Evolutionary conservation across 2,329 filamentous ascomycete genomes (phyloP).

Genomic region (Metarhizium album): DNA sequence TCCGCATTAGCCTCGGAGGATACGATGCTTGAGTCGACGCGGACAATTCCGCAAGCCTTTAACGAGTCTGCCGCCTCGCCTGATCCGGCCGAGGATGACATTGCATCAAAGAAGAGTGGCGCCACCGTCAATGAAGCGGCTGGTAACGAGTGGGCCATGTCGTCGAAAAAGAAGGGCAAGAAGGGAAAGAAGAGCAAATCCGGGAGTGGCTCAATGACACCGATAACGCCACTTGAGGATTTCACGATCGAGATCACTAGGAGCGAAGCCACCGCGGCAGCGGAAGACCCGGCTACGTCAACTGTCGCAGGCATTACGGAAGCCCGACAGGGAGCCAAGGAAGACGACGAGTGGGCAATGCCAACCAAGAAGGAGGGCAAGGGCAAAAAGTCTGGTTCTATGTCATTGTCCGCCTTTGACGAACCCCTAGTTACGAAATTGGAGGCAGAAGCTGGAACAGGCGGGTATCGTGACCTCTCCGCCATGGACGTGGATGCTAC

Average conservation of each 20-base stretch:
- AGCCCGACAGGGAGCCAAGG: not conserved
- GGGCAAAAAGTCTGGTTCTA: conserved; percentile 17
- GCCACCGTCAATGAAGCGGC: not conserved
- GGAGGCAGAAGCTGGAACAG: not conserved
- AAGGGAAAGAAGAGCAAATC: conserved; percentile 23
- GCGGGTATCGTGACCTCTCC: not conserved
- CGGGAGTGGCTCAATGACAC: conserved; percentile 4
- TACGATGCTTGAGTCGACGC: not conserved
- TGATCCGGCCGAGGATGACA: not conserved
- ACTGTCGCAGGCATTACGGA: not conserved
- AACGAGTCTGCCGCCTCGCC: not conserved
- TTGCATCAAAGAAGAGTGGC: not conserved
- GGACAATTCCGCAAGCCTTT: not conserved
- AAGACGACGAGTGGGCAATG: conserved; percentile 11
- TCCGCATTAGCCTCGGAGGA: not conserved
- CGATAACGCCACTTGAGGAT: conserved; percentile 3
- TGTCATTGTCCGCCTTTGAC: not conserved
- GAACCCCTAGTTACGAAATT: not conserved
- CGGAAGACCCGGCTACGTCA: no score
- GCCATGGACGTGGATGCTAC: not conserved
- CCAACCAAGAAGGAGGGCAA: conserved; percentile 26
- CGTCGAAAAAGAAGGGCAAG: conserved; percentile 30
- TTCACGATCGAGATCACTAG: not conserved
- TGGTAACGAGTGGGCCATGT: conserved; percentile 1
- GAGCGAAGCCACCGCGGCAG: no score